Evolutionary conservation across 768 basidiomycete species (phyloP).

Genomic region (Amanita thiersii): DNA sequence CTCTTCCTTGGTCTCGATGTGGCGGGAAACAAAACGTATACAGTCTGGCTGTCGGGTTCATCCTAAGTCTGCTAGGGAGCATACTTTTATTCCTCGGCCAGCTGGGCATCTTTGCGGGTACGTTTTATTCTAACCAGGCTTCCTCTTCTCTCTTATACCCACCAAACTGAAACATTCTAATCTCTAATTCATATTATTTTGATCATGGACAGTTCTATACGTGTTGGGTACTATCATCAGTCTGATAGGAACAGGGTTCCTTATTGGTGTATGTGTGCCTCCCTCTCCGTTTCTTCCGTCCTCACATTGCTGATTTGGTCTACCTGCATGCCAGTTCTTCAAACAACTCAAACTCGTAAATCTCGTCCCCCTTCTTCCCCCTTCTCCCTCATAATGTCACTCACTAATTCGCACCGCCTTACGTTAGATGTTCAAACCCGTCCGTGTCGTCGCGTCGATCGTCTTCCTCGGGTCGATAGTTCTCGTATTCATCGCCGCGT

Average conservation of each 20-base stretch:
- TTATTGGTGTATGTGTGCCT: slow-evolving; percentile 65
- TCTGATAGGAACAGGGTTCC: slow-evolving; percentile 82
- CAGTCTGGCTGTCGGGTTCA: slow-evolving; percentile 70
- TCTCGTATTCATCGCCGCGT: slow-evolving; percentile 81
- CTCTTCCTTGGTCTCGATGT: neutral
- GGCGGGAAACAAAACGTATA: neutral
- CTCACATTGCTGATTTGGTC: neutral
- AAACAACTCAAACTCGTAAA: slow-evolving; percentile 77
- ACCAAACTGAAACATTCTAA: too few relatives aligned
- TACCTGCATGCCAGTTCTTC: slow-evolving; percentile 41
- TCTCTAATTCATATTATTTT: neutral
- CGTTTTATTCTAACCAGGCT: too few relatives aligned
- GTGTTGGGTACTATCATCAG: slow-evolving; percentile 75
- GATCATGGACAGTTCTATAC: slow-evolving; percentile 56
- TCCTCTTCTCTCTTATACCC: too few relatives aligned
- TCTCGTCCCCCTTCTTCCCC: slow-evolving; percentile 2
- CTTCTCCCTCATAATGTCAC: neutral
- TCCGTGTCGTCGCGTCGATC: slow-evolving; percentile 76
- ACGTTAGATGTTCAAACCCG: slow-evolving; percentile 90
- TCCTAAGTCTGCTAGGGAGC: slow-evolving; percentile 72
- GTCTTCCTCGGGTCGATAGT: slow-evolving; percentile 72
- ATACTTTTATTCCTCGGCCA: slow-evolving; percentile 70
- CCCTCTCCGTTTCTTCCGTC: neutral
- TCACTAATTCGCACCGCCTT: neutral
- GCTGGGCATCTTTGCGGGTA: slow-evolving; percentile 66